Percentiles rank a stretch among this genome's conserved stretches.
Evolutionary conservation across 371 early-diverging fungal genomes (phyloP).

Genomic region (Mucor piriformis): DNA sequence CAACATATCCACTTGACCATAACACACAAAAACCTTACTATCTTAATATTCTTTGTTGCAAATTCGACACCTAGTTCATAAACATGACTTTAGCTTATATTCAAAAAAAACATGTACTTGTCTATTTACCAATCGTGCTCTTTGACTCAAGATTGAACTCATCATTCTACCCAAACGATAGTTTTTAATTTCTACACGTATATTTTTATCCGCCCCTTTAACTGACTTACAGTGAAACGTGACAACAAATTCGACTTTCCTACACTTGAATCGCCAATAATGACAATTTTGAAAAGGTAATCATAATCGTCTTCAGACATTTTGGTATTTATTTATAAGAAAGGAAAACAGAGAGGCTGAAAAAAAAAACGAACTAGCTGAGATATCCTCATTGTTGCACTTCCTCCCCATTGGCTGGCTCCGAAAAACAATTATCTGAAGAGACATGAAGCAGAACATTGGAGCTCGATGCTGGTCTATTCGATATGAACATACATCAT

Average conservation of each 20-base stretch:
- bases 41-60: slow-evolving; percentile 52
- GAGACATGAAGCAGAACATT: no score
- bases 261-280: slow-evolving; percentile 52
- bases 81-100: slow-evolving; percentile 92
- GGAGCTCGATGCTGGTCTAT: no score
- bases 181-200: neutral
- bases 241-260: slow-evolving; percentile 52
- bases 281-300: slow-evolving; percentile 54
- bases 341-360: no score
- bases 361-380: no score
- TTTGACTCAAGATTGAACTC: slow-evolving; percentile 97
- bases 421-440: no score
- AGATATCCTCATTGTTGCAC: no score
- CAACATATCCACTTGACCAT: neutral
- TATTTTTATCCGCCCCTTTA: neutral
- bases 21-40: slow-evolving; percentile 49
- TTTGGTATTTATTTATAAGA: no score
- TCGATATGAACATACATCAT: no score
- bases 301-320: slow-evolving; percentile 49
- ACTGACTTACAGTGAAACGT: slow-evolving; percentile 38
- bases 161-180: slow-evolving; percentile 60
- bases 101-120: slow-evolving; percentile 78
- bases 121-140: slow-evolving; percentile 88
- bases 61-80: slow-evolving; percentile 49
- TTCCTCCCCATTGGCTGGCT: no score